Base-by-base conservation (phyloP, 352 stramenopile species). In the Globisporangium parvum region DNA sequence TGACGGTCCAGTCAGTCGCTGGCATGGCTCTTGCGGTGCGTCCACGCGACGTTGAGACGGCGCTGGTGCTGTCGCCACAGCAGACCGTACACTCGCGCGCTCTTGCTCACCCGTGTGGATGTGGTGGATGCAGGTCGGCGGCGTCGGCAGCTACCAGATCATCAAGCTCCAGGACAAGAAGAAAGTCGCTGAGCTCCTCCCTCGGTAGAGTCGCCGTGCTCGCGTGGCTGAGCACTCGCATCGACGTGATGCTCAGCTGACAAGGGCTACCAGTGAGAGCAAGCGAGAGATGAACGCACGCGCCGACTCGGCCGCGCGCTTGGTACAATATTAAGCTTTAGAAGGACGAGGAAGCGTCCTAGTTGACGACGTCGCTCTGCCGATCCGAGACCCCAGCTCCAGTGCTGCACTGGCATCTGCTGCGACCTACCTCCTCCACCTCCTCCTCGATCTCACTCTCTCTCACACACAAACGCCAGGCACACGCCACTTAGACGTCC, bases 111-210 rank as follows among this genome's bases (percentile, higher is more conserved):
- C 47, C 33, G 23, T 51, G n/a, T 35, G 45, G 37, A 28, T 31
- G 53, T 20, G 44, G 44, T 21, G 37, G 37, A 26, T 57, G n/a
- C 39, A 81, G 71, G 69, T 91, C 37, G 65, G 72, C 26, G 85
- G 85, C 51, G 85, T 94, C 15, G 82, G 73, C 26, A 65, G 69
- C 20, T 94, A 94, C 63, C 85, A 94, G 51, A 65, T 91, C 37
- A 73, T 91, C 64, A 92, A 91, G 62, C 68, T 91, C 10, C 63
- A 67, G 26, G 67, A 82, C 44, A 90, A 88, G 67, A 47, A 50
- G 58, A 65, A 65, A 41, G 45, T 26, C 31, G 54, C 44, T 12
- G 52, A 51, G 15, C 21, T 60, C 20, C 40, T 65, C 18, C 53
- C 53, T 11, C 31, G 31, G 44, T 39, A 52, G 53, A 45, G 15